Base-by-base conservation (phyloP, 1,284 basidiomycete species). In the Bondarzewia mesenterica region DNA sequence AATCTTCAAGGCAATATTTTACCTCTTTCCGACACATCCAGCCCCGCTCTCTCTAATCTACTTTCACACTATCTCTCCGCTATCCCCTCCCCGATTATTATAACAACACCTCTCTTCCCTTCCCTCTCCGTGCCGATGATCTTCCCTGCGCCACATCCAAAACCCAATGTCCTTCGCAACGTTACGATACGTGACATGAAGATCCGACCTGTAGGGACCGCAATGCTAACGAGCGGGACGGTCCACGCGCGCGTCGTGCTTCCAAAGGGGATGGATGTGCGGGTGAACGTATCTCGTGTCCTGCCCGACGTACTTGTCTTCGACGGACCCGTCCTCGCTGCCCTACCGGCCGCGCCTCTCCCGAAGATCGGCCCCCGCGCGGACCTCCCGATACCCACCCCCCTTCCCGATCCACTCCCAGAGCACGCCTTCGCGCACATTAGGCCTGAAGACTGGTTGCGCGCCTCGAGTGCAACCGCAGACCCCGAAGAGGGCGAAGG, bases 161-260 rank as follows among this genome's bases (percentile, higher is more conserved):
- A 71, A 32, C 85, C 86, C 1, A 67, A 74, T 22, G 69, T 89
- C 39, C 68, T 89, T 16, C 76, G 75, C 16, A 69, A 86, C 51
- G 80, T 89, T 26, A 82, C 81, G 2, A 82, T 89, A 50, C 72
- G 71, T 23, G 73, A 85, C 55, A 89, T 89, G 87, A 77, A 75
- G 55, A 74, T 89, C 50, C 75, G 70, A 49, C 72, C 83, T 3
- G 52, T 56, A 0, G 67, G 66, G 8, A 52, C 58, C n/a, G 61
- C 62, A 1, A 73, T 89, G 57, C 65, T 81, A 18, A 82, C 85
- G 0, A 85, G 78, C 55, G 86, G 85, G 10, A 74, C 72, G 1
- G 76, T 89, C 4, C 73, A 70, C 47, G 86, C 75, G 8, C 68
- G 72, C 18, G 69, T 85, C 32, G 80, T 85, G 5, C 69, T 89